phyloP scores from a whole-genome alignment of 2,329 filamentous ascomycete genomes.

The Fusarium sp. region DNA sequence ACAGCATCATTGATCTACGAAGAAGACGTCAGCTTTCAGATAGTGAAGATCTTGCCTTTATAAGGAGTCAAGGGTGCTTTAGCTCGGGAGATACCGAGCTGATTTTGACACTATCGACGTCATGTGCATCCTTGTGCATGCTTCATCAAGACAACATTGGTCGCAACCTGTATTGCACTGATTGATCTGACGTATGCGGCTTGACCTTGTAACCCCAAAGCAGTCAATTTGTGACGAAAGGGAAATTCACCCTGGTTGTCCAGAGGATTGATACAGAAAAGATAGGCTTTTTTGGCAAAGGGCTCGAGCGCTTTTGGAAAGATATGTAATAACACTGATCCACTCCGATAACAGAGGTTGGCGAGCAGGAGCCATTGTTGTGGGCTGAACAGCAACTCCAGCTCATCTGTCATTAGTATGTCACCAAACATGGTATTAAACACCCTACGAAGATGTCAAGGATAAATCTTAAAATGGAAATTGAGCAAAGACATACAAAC shows the following conservation, averaged over 20 bases:
- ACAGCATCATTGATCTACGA: conserved; percentile 4
- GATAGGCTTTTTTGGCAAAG: background rate
- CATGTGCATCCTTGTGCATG: background rate
- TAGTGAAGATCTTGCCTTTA: conserved; percentile 13
- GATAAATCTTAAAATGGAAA: too few species aligned
- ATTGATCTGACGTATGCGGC: conserved; percentile 15
- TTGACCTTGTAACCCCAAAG: background rate
- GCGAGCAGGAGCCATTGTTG: background rate
- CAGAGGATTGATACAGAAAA: background rate
- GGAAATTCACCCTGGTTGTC: too few species aligned
- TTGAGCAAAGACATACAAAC: too few species aligned
- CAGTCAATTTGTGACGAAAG: background rate
- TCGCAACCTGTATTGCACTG: background rate
- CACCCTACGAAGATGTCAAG: too few species aligned
- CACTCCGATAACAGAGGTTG: background rate
- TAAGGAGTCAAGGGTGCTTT: background rate
- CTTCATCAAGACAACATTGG: background rate
- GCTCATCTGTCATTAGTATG: too few species aligned
- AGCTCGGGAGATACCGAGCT: conserved; percentile 5
- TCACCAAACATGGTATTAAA: too few species aligned
- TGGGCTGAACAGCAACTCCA: too few species aligned
- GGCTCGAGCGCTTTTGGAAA: background rate
- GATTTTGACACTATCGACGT: conserved; percentile 1
- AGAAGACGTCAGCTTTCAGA: conserved; percentile 13
- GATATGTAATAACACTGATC: background rate